Base-by-base conservation (phyloP, 208 protist genomes). In the Acanthamoeba castellanii region DNA sequence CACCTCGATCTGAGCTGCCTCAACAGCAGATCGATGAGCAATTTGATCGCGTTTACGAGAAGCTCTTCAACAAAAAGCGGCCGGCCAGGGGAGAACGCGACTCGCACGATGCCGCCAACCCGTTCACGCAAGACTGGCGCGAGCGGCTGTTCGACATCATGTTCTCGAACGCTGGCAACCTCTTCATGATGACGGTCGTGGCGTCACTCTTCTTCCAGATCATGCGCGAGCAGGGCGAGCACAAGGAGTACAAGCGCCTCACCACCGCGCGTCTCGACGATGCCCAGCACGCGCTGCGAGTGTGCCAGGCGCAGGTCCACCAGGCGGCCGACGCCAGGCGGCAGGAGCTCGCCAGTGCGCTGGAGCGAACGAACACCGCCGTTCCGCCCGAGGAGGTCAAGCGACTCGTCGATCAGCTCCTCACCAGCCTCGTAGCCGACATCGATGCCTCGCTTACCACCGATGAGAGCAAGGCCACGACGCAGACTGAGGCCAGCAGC, bases 191-290 rank as follows among this genome's bases (percentile, higher is more conserved):
- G 18, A 89, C 82, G 13, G 32, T 89, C 50, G 45, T 89, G 50
- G 30, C 66, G 14, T 66, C 82, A 0, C 82, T 89, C 50, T 59
- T 59, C 82, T 89, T 89, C 52, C 52, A 89, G 14, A 50, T 89
- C 82, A 66, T 52, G 30, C 82, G 82, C n/a, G 52, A 61, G 30
- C 50, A 89, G 52, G 82, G 82, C 55, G 82, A 89, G 50, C 82
- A 89, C 82, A 89, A 89, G 50, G 82, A 89, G 52, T 89, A 89
- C 52, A 89, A 89, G 52, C 82, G 82, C 14, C 30, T 89, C 82
- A 89, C 82, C 4, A 66, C 82, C 14, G n/a, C 52, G 11, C 82
- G 82, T 27, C 50, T 89, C 22, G 82, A 57, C 7, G 82, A 89
- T 14, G 82, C 82, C 30, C 50, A 89, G 34, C 82, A 42, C 27